These are phyloP conservation scores for Colletotrichum salicis DNA, from an alignment of 2,329 filamentous ascomycete species.

Conservation along the genomic window DNA sequence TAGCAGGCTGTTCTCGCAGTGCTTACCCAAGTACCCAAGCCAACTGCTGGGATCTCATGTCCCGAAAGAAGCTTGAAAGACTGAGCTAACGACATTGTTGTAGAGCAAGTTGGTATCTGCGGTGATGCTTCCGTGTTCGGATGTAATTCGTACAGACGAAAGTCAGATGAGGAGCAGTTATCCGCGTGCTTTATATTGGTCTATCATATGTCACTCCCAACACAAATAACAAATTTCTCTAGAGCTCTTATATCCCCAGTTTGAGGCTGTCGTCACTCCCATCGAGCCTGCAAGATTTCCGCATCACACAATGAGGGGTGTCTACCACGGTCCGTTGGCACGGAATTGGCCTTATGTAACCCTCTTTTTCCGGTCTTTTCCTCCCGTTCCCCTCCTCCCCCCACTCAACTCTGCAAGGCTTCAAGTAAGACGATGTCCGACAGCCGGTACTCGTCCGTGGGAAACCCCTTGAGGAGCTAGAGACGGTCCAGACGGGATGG, in stretches of 20 bases:
- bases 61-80: conserved; percentile 46
- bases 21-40: conserved; percentile 47
- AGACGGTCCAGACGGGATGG: background rate
- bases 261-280: conserved; percentile 27
- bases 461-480: background rate
- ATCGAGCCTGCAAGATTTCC: conserved; percentile 21
- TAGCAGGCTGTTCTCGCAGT: too few species aligned
- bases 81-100: conserved; percentile 40
- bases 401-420: background rate
- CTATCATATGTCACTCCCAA: conserved; percentile 13
- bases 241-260: conserved; percentile 24
- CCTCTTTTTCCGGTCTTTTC: conserved; percentile 27
- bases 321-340: background rate
- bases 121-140: background rate
- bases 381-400: background rate
- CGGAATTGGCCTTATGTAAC: conserved; percentile 26
- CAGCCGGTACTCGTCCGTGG: background rate
- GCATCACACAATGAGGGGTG: background rate
- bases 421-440: background rate
- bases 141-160: background rate
- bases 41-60: conserved; percentile 45
- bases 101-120: background rate
- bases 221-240: background rate
- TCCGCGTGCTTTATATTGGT: background rate
- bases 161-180: background rate